Evolutionary conservation across 306 rosid genomes (phyloP).

Genomic region (Trifolium repens): DNA sequence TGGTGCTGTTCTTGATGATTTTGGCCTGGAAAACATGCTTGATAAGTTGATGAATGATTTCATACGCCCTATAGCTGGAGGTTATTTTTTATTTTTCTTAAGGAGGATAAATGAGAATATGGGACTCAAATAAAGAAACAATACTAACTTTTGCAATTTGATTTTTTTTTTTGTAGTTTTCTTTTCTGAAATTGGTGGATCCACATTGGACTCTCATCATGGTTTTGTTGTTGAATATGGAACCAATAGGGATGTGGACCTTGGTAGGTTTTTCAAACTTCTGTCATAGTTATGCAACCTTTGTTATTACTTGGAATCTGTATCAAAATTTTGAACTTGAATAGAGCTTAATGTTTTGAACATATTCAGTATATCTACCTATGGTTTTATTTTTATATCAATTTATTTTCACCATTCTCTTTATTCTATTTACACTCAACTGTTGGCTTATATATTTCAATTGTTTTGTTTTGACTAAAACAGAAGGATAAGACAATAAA

Average conservation of each 20-base stretch:
- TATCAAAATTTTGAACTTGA: background rate
- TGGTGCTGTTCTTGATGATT: slow-evolving; percentile 97
- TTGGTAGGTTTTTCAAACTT: slow-evolving; percentile 65
- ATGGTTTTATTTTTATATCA: slow-evolving; percentile 18
- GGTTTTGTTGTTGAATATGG: slow-evolving; percentile 98
- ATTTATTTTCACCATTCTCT: slow-evolving; percentile 9
- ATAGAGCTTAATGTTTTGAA: slow-evolving; percentile 24
- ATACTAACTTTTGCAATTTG: slow-evolving; percentile 45
- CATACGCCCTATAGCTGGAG: slow-evolving; percentile 76
- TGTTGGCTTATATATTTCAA: background rate
- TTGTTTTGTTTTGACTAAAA: background rate
- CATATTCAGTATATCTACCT: slow-evolving; percentile 15
- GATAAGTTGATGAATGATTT: slow-evolving; percentile 74
- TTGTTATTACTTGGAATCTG: slow-evolving; percentile 13
- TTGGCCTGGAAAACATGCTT: slow-evolving; percentile 89
- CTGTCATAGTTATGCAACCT: slow-evolving; percentile 18
- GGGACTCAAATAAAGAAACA: slow-evolving; percentile 25
- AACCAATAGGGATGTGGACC: slow-evolving; percentile 79
- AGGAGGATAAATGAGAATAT: slow-evolving; percentile 33
- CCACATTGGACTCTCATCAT: slow-evolving; percentile 92
- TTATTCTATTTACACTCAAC: slow-evolving; percentile 13
- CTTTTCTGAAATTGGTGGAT: slow-evolving; percentile 87
- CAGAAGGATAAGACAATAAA: background rate
- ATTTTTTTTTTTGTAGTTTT: slow-evolving; percentile 62
- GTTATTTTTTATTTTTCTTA: slow-evolving; percentile 42